A percentile compares a stretch with the other conserved stretches of the same genome.
These are phyloP conservation scores for Hypoxylon subgilvum DNA, from an alignment of 495 filamentous ascomycete species.

Conservation along the genomic window DNA sequence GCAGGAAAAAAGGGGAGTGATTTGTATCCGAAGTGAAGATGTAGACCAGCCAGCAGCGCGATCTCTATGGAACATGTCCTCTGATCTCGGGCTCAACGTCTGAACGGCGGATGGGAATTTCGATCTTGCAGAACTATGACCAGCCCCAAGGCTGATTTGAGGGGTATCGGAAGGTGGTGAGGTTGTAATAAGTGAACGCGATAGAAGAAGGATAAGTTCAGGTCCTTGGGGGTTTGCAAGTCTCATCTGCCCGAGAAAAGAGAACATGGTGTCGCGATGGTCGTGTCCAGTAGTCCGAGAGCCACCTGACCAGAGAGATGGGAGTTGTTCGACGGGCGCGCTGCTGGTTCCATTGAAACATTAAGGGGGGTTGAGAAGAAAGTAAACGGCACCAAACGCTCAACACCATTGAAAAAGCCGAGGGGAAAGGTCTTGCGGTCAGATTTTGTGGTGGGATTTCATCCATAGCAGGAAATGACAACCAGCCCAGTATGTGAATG, in stretches of 20 bases:
- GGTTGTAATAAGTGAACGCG: slow-evolving; percentile 22
- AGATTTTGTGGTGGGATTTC: slow-evolving; percentile 21
- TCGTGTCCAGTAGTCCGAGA: background rate
- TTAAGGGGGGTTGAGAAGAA: slow-evolving; percentile 34
- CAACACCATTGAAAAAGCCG: slow-evolving; percentile 38
- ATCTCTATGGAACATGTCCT: slow-evolving; percentile 16
- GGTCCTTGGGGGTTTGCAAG: slow-evolving; percentile 28
- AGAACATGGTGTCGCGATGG: background rate
- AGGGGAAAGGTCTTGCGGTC: slow-evolving; percentile 29
- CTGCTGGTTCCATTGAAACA: slow-evolving; percentile 40
- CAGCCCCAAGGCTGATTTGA: slow-evolving; percentile 32
- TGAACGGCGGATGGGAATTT: slow-evolving; percentile 4
- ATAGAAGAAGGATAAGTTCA: slow-evolving; percentile 26
- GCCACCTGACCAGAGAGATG: background rate
- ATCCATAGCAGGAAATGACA: slow-evolving; percentile 5
- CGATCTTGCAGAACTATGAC: slow-evolving; percentile 27
- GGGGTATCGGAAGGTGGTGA: slow-evolving; percentile 33
- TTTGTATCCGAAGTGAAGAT: slow-evolving; percentile 33
- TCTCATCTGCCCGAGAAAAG: slow-evolving; percentile 8
- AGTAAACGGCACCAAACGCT: slow-evolving; percentile 38
- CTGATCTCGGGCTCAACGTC: slow-evolving; percentile 15
- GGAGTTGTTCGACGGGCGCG: background rate
- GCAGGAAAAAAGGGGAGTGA: slow-evolving; percentile 31
- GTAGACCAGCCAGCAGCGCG: slow-evolving; percentile 40
- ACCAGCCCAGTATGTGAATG: slow-evolving; percentile 12